Evolutionary conservation across 805 yeast species (phyloP).

Genomic region (Spathaspora boniae): DNA sequence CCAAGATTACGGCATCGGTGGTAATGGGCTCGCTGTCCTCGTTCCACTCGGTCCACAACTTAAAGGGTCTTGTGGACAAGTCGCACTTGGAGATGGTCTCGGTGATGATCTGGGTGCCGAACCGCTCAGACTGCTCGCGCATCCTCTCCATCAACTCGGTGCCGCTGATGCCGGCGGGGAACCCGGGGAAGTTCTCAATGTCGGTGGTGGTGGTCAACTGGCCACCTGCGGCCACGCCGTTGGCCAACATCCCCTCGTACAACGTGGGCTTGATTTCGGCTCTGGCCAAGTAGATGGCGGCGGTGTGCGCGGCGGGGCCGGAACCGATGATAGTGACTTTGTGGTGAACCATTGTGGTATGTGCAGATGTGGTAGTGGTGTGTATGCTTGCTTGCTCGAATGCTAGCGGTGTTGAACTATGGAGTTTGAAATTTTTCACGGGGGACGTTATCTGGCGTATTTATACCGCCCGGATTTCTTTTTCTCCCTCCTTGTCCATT

Average conservation of each 20-base stretch:
- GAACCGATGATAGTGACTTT: conserved; percentile 89
- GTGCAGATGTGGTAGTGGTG: neutral
- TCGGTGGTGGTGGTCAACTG: conserved; percentile 98
- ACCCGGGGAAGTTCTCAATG: conserved; percentile 98
- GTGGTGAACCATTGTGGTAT: conserved; percentile 68
- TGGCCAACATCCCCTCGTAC: conserved; percentile 95
- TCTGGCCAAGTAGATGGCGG: conserved; percentile 94
- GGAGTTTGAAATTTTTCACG: too few species aligned
- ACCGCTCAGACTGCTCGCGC: conserved; percentile 82
- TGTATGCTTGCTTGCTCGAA: too few species aligned
- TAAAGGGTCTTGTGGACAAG: conserved; percentile 83
- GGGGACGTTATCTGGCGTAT: too few species aligned
- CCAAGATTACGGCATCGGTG: conserved; percentile 87
- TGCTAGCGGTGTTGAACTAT: too few species aligned
- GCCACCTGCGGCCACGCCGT: conserved; percentile 98
- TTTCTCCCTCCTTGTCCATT: neutral
- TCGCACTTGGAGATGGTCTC: conserved; percentile 95
- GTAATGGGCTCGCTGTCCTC: conserved; percentile 91
- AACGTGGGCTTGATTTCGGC: conserved; percentile 93
- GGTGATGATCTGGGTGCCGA: conserved; percentile 92
- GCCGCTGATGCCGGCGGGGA: conserved; percentile 91
- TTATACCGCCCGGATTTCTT: too few species aligned
- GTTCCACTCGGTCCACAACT: conserved; percentile 93
- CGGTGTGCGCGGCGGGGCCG: conserved; percentile 99
- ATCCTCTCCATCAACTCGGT: conserved; percentile 86